phyloP scores from a whole-genome alignment of 2,329 filamentous ascomycete species.

The Stagonosporopsis chrysanthemi region DNA sequence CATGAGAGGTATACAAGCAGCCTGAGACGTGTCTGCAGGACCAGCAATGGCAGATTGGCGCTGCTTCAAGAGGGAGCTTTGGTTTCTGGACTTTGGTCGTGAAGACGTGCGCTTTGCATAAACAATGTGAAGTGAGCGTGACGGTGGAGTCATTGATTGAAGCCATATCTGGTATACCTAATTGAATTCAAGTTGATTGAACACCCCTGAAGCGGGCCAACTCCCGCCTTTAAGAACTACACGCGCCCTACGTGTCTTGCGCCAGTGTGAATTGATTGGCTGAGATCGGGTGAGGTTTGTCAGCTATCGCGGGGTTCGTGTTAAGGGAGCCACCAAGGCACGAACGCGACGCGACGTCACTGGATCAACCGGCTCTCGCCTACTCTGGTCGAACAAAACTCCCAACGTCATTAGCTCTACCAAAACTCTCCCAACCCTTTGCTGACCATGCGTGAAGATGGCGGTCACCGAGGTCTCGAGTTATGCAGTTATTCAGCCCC shows the following conservation, averaged over 20 bases:
- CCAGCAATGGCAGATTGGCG: constrained; percentile 58
- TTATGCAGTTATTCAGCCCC: too few species aligned
- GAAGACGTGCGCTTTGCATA: constrained; percentile 57
- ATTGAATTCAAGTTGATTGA: background rate
- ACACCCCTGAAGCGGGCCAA: background rate
- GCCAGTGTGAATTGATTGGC: background rate
- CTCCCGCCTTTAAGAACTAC: background rate
- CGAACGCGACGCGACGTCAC: constrained; percentile 24
- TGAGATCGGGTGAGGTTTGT: constrained; percentile 20
- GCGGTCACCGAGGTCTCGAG: too few species aligned
- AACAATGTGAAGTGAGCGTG: constrained; percentile 53
- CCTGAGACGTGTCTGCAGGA: constrained; percentile 60
- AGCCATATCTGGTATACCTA: constrained; percentile 20
- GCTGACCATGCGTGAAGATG: too few species aligned
- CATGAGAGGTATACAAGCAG: constrained; percentile 50
- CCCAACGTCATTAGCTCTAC: background rate
- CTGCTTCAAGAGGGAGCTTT: constrained; percentile 52
- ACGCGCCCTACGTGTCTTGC: background rate
- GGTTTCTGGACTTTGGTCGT: constrained; percentile 42
- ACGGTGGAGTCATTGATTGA: constrained; percentile 23
- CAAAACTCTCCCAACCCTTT: too few species aligned
- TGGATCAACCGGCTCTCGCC: background rate
- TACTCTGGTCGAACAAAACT: background rate
- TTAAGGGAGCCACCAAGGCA: constrained; percentile 4
- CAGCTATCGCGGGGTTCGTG: constrained; percentile 27